Evolutionary conservation across 78 protist species (phyloP).

Genomic region (Goniomonas avonlea): DNA sequence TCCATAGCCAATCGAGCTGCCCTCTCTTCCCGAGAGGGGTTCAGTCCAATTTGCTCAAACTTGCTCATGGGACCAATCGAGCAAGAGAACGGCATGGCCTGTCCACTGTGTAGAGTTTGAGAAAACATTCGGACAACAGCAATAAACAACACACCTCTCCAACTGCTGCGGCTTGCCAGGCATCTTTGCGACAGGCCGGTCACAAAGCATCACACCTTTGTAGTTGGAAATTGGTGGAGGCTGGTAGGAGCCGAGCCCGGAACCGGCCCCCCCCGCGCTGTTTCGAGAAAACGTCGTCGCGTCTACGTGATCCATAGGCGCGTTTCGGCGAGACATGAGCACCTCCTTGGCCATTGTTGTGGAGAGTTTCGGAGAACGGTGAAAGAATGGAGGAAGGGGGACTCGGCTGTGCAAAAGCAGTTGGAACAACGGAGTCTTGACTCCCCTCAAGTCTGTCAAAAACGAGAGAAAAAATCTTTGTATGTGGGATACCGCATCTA

Average conservation of each 20-base stretch:
- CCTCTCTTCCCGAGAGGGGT: background rate
- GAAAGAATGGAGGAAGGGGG: no score
- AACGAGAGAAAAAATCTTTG: no score
- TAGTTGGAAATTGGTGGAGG: slow-evolving; percentile 25
- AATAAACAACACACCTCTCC: background rate
- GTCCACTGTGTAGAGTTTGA: background rate
- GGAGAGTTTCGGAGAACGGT: no score
- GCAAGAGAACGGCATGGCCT: background rate
- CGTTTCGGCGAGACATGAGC: slow-evolving; percentile 8
- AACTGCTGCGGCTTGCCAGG: no score
- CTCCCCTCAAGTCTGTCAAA: no score
- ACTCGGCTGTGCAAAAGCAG: no score
- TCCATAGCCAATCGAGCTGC: background rate
- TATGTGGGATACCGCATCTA: no score
- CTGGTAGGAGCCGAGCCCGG: background rate
- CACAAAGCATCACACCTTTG: slow-evolving; percentile 22
- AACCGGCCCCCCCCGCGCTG: background rate
- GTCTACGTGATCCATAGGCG: slow-evolving; percentile 6
- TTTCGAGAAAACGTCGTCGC: background rate
- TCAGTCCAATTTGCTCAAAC: background rate
- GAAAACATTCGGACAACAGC: background rate
- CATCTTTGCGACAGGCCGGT: slow-evolving; percentile 1
- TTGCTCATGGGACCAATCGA: background rate
- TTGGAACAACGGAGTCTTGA: no score
- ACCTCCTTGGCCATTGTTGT: slow-evolving; percentile 25